phyloP scores from a whole-genome alignment of 345 rosid species.

The thale cress (Arabidopsis thaliana) region DNA sequence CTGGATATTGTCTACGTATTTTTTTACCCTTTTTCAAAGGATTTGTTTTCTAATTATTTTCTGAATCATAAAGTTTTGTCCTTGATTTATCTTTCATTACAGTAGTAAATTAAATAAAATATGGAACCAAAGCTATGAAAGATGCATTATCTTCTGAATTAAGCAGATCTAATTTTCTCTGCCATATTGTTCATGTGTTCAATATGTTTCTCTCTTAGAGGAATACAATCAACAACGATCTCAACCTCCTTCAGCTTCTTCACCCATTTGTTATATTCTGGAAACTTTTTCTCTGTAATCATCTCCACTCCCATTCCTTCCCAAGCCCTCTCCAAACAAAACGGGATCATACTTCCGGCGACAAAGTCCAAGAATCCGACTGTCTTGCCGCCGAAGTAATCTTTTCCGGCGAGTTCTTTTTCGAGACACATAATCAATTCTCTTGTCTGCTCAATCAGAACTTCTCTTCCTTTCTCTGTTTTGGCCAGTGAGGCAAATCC shows the following conservation, averaged over 20 bases:
- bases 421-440: constrained; percentile 30
- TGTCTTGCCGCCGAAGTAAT: constrained; percentile 43
- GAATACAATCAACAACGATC: constrained; percentile 27
- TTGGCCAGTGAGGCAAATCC: constrained; percentile 1
- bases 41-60: no score
- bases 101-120: neutral
- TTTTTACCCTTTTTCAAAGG: no score
- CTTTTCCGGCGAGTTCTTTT: constrained; percentile 35
- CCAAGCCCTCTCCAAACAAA: constrained; percentile 32
- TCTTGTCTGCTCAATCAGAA: constrained; percentile 15
- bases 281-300: constrained; percentile 26
- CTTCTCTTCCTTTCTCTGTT: constrained; percentile 23
- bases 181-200: constrained; percentile 11
- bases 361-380: constrained; percentile 38
- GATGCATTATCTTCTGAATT: neutral
- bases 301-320: constrained; percentile 36
- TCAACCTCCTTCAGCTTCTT: constrained; percentile 26
- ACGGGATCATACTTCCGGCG: constrained; percentile 30
- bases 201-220: constrained; percentile 42
- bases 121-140: neutral
- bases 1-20: no score
- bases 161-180: constrained; percentile 1
- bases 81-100: no score
- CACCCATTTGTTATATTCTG: constrained; percentile 37
- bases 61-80: no score